Base-by-base conservation (phyloP, 805 yeast species). In the Kluyveromyces aestuarii region DNA sequence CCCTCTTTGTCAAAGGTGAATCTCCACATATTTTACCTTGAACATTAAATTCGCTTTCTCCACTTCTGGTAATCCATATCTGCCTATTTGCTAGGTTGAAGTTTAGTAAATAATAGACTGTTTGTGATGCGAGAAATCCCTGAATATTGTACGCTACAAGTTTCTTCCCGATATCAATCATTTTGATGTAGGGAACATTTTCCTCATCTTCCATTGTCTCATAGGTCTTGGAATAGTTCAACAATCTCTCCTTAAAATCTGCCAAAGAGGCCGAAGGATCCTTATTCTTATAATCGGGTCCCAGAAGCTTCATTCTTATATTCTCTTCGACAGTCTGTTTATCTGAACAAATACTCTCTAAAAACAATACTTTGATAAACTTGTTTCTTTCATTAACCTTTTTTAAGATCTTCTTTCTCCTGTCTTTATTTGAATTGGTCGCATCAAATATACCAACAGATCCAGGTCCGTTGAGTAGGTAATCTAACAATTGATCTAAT, bases 141-240 rank as follows among this genome's bases (percentile, higher is more conserved):
- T 87, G 87, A 49, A 91, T 86, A 61, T 90, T 88, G 64, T 84
- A 90, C 35, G 96, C 87, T 47, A 91, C 95, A 38, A 91, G 88
- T 64, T 91, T 93, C 59, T 87, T 81, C 8, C 99, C 98, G 10
- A 90, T 97, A 64, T 91, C 91, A 49, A 91, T 88, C 95, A 91
- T 89, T 66, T 91, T 89, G 55, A 90, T 87, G 59, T 89, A 93
- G 63, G 87, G 96, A 38, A 84, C 70, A 41, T 74, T 71, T 56
- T 84, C 91, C 17, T 73, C 77, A 41, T 87, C 95, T 54, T 85
- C 95, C 37, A 91, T 83, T 1, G 96, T 84, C 65, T 93, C 90
- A 66, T 91, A 91, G 1, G 91, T 96, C 63, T 75, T 79, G 62
- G 89, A 91, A 64, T 91, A 91, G 61, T 91, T 91, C 37, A 73